Evolutionary conservation across 208 protist genomes (phyloP).

Genomic region (Trypanosoma lewisi): DNA sequence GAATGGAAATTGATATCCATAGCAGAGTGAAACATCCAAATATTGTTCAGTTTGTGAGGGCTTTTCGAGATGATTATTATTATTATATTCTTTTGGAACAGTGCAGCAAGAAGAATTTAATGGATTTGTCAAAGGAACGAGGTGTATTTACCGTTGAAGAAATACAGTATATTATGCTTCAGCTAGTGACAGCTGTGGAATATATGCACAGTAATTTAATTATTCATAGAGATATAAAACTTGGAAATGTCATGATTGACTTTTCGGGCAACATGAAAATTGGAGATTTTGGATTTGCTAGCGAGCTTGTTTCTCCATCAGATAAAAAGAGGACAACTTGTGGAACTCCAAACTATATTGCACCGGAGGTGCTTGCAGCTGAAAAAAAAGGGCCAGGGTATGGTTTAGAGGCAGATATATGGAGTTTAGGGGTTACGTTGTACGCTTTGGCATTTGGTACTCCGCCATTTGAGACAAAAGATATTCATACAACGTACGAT

Average conservation of each 20-base stretch:
- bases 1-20: conserved; percentile 63
- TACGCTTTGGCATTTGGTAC: conserved; percentile 86
- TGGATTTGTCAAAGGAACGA: conserved; percentile 46
- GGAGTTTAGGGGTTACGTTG: conserved; percentile 91
- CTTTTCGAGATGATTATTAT: conserved; percentile 61
- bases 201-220: conserved; percentile 76
- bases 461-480: conserved; percentile 80
- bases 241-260: conserved; percentile 91
- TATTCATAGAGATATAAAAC: conserved; percentile 88
- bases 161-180: conserved; percentile 78
- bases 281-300: conserved; percentile 92
- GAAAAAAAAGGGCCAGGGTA: conserved; percentile 62
- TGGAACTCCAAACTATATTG: conserved; percentile 96
- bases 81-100: conserved; percentile 78
- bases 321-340: conserved; percentile 80
- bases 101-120: conserved; percentile 45
- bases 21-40: conserved; percentile 60
- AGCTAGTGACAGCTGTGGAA: conserved; percentile 77
- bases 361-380: conserved; percentile 80
- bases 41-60: conserved; percentile 51
- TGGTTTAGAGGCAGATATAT: conserved; percentile 94
- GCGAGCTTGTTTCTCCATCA: conserved; percentile 24
- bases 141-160: conserved; percentile 44
- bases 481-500: conserved; percentile 54
- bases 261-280: conserved; percentile 81